phyloP scores from a whole-genome alignment of 192 early-diverging fungal genomes.

The Coemansia sp. region DNA sequence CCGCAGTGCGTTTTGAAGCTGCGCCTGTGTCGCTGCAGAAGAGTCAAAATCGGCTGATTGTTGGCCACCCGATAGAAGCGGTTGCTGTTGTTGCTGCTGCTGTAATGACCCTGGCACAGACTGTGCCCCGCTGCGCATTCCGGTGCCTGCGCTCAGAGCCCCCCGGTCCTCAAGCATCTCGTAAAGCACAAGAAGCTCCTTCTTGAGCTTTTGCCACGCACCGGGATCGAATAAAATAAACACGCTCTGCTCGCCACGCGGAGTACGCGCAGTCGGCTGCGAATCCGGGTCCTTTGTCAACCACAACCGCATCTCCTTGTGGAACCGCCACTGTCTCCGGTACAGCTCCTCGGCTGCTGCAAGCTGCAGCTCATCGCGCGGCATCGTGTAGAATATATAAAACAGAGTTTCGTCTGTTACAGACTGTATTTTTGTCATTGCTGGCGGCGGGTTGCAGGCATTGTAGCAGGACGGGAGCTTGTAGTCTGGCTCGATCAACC shows the following conservation, averaged over 20 bases:
- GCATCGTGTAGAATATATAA: constrained; percentile 96
- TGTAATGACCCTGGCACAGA: constrained; percentile 28
- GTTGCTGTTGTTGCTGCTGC: constrained; percentile 3
- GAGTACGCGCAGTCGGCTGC: constrained; percentile 56
- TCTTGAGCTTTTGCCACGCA: constrained; percentile 85
- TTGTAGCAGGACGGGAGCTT: constrained; percentile 85
- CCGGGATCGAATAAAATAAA: constrained; percentile 94
- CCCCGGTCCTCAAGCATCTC: constrained; percentile 83
- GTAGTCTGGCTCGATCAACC: constrained; percentile 79
- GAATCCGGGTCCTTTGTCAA: constrained; percentile 74
- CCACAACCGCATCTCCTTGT: constrained; percentile 93
- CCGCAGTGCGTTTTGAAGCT: constrained; percentile 28
- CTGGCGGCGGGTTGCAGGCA: constrained; percentile 66
- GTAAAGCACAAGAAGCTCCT: constrained; percentile 84
- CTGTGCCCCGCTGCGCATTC: constrained; percentile 28
- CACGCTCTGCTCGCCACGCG: constrained; percentile 75
- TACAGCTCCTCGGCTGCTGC: constrained; percentile 92
- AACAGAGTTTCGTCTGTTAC: constrained; percentile 94
- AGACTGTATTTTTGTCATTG: constrained; percentile 67
- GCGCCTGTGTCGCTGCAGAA: constrained; percentile 25
- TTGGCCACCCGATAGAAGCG: constrained; percentile 5
- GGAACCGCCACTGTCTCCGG: constrained; percentile 93
- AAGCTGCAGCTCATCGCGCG: constrained; percentile 89
- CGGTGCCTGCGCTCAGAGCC: constrained; percentile 10
- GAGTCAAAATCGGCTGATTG: constrained; percentile 20